Percentiles rank a stretch among this genome's conserved stretches.
Conservation (phyloP, 805 yeast species). For the Kluyveromyces dobzhanskii region DNA sequence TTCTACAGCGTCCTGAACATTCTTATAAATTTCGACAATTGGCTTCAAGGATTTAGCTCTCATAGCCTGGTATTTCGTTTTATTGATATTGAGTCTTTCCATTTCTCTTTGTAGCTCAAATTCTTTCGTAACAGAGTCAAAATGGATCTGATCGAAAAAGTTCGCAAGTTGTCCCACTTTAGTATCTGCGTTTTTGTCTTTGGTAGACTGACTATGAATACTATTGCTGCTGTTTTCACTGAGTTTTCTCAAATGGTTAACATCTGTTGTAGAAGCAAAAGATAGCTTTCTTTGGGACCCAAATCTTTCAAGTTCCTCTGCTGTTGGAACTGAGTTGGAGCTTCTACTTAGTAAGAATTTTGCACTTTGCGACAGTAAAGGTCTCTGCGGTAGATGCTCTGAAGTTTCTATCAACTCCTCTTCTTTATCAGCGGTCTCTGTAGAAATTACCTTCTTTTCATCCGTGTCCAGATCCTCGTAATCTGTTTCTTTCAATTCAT, state of each 20-base stretch:
- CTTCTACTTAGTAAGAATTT: too few relatives aligned
- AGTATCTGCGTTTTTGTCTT: conserved; percentile 21
- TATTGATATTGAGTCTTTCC: conserved; percentile 57
- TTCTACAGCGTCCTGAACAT: conserved; percentile 81
- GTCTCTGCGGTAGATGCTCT: too few relatives aligned
- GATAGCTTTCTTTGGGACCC: neutral
- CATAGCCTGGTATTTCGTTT: conserved; percentile 53
- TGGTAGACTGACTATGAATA: conserved; percentile 10
- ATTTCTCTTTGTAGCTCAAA: conserved; percentile 80
- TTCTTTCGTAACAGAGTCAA: conserved; percentile 73
- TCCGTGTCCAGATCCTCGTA: conserved; percentile 2
- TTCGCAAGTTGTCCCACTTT: conserved; percentile 60
- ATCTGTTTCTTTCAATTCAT: conserved; percentile 7
- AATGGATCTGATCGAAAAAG: conserved; percentile 65
- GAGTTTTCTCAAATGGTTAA: conserved; percentile 5
- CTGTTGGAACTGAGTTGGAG: too few relatives aligned
- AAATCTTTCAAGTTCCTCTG: neutral
- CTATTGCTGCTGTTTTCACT: conserved; percentile 11
- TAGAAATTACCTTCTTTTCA: neutral
- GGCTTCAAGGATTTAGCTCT: conserved; percentile 75
- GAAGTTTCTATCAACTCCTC: too few relatives aligned
- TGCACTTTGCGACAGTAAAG: too few relatives aligned
- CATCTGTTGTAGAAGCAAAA: neutral
- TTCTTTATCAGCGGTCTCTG: too few relatives aligned
- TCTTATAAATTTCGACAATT: conserved; percentile 81